Base-by-base conservation (phyloP, 2,329 filamentous ascomycete genomes). In the Diaporthe nobilis region DNA sequence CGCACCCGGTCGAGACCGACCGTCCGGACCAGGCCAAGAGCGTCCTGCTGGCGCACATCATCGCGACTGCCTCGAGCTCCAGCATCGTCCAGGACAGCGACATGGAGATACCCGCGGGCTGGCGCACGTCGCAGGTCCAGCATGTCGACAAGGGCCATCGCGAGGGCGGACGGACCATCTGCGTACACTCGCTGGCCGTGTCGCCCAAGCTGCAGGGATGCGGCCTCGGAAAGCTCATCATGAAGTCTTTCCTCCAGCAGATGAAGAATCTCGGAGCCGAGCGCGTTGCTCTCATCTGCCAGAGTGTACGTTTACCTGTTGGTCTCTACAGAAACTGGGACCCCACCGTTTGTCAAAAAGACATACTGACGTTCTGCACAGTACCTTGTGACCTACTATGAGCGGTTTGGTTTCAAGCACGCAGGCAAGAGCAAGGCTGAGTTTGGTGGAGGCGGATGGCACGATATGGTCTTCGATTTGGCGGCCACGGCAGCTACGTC, bases 371-470 rank as follows among this genome's bases (percentile, higher is more conserved):
- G 9, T 47, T 57, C 75, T 73, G 37, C 60, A 53, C 72, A 92
- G 90, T 88, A 92, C 74, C 87, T 96, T 51, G 87, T 96, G 37
- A 86, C 86, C 1, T 98, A 94, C 82, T 98, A 98, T 82, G 89
- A 93, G 82, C 89, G 89, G n/a, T 89, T 95, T 79, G 92, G 95
- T 0, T 98, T 97, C 82, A 86, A 86, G 78, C 90, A 93, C 79
- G 84, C 88, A 42, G 95, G 95, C 0, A 86, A 88, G 68, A 97
- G 95, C 83, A 85, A 90, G 76, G 93, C 91, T 70, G 87, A 90
- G 75, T 95, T 95, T 84, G 94, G 92, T 28, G 95, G 95, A 51
- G 94, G 95, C 44, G 92, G 91, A 25, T 98, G 95, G 95, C 88
- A 91, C 79, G 92, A 97, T 82, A 92, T 98, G 94, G 94, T 95